Evolutionary conservation across 73 alveolate species (phyloP).

Genomic region (Paramecium primaurelia): DNA sequence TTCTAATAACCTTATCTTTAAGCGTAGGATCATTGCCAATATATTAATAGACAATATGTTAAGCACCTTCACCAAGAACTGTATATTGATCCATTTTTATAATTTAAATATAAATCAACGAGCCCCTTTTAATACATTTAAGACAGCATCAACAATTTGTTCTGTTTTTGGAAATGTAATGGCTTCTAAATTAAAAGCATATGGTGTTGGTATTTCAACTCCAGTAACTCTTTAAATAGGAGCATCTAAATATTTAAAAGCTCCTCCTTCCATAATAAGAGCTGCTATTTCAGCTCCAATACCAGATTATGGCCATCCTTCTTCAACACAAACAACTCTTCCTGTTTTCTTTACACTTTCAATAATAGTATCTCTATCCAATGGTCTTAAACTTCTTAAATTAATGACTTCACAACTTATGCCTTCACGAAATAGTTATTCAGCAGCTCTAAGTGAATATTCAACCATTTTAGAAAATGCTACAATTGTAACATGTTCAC

Average conservation of each 20-base stretch:
- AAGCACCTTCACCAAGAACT: background rate
- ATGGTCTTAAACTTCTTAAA: conserved; percentile 80
- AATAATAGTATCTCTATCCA: conserved; percentile 78
- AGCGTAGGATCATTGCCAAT: background rate
- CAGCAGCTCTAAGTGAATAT: conserved; percentile 82
- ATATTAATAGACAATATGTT: conserved; percentile 17
- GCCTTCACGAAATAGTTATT: conserved; percentile 71
- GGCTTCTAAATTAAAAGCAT: conserved; percentile 79
- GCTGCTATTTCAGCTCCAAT: conserved; percentile 90
- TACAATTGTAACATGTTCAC: conserved; percentile 82
- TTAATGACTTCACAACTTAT: conserved; percentile 81
- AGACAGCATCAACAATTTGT: conserved; percentile 71
- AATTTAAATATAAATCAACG: background rate
- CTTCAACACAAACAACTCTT: conserved; percentile 89
- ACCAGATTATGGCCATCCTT: conserved; percentile 94
- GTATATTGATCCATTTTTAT: background rate
- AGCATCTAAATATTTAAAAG: conserved; percentile 88
- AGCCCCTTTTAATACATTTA: conserved; percentile 46
- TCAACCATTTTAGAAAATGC: conserved; percentile 85
- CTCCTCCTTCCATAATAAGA: conserved; percentile 82
- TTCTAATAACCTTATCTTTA: background rate
- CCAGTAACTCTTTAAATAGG: conserved; percentile 90
- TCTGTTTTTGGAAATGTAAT: conserved; percentile 73
- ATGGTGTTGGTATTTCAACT: conserved; percentile 90
- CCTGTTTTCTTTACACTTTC: conserved; percentile 86